These are phyloP conservation scores for Tephrocybe rancida DNA, from an alignment of 768 basidiomycete species.

Conservation along the genomic window DNA sequence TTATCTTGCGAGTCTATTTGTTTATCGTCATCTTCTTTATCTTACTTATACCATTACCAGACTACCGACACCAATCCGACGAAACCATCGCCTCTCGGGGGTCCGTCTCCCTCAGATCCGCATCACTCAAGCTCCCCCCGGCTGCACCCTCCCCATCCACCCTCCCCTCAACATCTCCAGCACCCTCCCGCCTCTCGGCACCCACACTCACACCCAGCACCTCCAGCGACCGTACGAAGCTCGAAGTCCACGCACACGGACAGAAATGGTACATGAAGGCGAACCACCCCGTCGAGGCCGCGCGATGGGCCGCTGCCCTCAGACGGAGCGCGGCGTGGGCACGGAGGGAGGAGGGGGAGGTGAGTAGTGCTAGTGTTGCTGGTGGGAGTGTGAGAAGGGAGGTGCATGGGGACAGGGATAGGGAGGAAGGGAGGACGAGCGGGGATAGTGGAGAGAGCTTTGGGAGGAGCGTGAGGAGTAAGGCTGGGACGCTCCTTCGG, in stretches of 20 bases:
- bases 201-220: background rate
- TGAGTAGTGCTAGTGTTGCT: constrained; percentile 15
- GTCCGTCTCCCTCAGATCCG: constrained; percentile 85
- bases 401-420: background rate
- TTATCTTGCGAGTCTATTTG: constrained; percentile 68
- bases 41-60: constrained; percentile 31
- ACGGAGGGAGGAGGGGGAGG: constrained; percentile 38
- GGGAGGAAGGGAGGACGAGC: constrained; percentile 36
- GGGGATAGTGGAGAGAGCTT: constrained; percentile 51
- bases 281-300: constrained; percentile 87
- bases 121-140: constrained; percentile 56
- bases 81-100: constrained; percentile 85
- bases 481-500: constrained; percentile 18
- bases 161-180: background rate
- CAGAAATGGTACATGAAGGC: constrained; percentile 87
- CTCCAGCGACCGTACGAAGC: constrained; percentile 64
- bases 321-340: constrained; percentile 73
- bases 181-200: background rate
- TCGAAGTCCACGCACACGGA: constrained; percentile 74
- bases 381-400: constrained; percentile 3
- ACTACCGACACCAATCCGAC: constrained; percentile 90
- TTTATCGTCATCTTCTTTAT: background rate
- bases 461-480: constrained; percentile 25
- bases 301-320: constrained; percentile 84
- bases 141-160: background rate